phyloP scores from a whole-genome alignment of 805 yeast species.

The Kodamaea kaohsiungensis region DNA sequence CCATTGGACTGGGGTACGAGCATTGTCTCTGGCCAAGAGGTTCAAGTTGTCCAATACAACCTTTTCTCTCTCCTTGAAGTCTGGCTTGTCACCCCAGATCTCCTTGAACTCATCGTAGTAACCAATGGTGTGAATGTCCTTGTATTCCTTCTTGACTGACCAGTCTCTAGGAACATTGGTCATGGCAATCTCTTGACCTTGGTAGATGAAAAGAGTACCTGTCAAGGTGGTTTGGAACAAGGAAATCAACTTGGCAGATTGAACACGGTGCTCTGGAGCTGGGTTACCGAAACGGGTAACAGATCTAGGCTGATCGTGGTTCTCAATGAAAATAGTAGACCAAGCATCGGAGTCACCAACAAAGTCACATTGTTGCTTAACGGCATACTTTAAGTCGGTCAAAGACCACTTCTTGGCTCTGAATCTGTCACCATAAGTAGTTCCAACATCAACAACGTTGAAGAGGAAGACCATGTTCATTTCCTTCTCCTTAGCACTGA shows the following conservation, averaged over 20 bases:
- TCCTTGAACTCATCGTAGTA: slow-evolving; percentile 36
- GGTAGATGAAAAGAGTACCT: slow-evolving; percentile 58
- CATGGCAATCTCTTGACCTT: slow-evolving; percentile 64
- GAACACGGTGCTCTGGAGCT: slow-evolving; percentile 25
- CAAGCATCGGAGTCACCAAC: slow-evolving; percentile 54
- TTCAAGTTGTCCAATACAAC: slow-evolving; percentile 34
- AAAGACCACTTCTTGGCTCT: slow-evolving; percentile 32
- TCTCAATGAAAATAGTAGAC: slow-evolving; percentile 56
- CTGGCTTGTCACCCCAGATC: slow-evolving; percentile 25
- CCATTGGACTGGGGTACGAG: slow-evolving; percentile 63
- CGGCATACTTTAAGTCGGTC: slow-evolving; percentile 39
- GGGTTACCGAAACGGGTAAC: slow-evolving; percentile 53
- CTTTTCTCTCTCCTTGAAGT: slow-evolving; percentile 21
- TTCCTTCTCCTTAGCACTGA: slow-evolving; percentile 39
- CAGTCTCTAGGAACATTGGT: slow-evolving; percentile 48
- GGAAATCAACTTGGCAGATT: slow-evolving; percentile 51
- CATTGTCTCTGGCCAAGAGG: slow-evolving; percentile 50
- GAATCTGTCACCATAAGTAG: slow-evolving; percentile 36
- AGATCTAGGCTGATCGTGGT: slow-evolving; percentile 60
- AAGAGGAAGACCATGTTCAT: slow-evolving; percentile 44
- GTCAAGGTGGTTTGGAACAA: slow-evolving; percentile 47
- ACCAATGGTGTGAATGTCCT: slow-evolving; percentile 50
- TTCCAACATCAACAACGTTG: slow-evolving; percentile 38
- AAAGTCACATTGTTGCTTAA: slow-evolving; percentile 27
- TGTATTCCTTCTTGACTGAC: slow-evolving; percentile 47